These are phyloP conservation scores for Mortierella sp. DNA, from an alignment of 371 early-diverging fungal species.

Conservation along the genomic window DNA sequence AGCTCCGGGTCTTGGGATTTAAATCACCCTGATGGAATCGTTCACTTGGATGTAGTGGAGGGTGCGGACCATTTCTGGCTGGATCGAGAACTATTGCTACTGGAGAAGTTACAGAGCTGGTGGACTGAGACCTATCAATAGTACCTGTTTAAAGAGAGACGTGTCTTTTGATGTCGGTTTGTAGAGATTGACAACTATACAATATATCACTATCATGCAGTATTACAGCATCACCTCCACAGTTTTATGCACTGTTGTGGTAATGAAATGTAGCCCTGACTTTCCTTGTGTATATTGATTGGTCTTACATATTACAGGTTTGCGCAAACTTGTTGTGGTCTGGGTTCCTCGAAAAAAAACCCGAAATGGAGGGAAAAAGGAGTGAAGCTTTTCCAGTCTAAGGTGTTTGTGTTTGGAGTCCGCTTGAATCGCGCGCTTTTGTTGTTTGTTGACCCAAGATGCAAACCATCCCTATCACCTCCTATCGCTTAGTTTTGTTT, in stretches of 20 bases:
- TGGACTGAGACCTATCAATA: constrained; percentile 26
- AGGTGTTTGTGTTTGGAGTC: constrained; percentile 3
- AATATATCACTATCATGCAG: neutral
- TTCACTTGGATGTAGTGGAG: constrained; percentile 50
- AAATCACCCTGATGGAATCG: constrained; percentile 30
- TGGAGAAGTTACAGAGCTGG: constrained; percentile 38
- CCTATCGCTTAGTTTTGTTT: neutral
- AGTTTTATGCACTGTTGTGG: neutral
- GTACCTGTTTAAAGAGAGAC: neutral
- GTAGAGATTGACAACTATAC: too few species aligned
- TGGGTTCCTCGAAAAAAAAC: neutral
- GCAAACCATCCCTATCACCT: constrained; percentile 1
- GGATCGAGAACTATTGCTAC: constrained; percentile 41
- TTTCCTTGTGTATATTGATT: neutral
- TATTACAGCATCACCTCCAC: neutral
- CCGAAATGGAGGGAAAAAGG: constrained; percentile 9
- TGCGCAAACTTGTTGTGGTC: neutral
- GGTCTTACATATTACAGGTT: too few species aligned
- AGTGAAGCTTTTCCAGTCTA: neutral
- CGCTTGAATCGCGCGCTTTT: constrained; percentile 4
- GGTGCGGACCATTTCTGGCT: constrained; percentile 53
- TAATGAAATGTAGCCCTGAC: neutral
- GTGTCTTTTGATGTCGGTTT: neutral
- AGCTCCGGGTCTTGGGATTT: constrained; percentile 14
- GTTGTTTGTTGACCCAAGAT: neutral